Conservation (phyloP, 768 basidiomycete species). For the Candolleomyces aberdarensis region DNA sequence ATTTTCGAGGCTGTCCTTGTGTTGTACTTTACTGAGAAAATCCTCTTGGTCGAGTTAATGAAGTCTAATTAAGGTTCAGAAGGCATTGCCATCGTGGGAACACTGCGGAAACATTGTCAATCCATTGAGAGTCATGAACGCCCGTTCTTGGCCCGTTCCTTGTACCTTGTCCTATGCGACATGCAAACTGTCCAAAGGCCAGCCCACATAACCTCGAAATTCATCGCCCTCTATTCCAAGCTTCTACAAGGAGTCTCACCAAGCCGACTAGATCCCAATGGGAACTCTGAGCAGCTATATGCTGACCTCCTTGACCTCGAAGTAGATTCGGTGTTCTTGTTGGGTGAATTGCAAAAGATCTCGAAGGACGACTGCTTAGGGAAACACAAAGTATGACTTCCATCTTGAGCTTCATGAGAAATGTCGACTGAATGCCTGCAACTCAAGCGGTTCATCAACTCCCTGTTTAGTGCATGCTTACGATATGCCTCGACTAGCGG, state of each 20-base stretch:
- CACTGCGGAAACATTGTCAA: background rate
- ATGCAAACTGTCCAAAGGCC: background rate
- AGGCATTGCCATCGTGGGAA: background rate
- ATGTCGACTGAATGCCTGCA: background rate
- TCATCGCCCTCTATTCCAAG: slow-evolving; percentile 43
- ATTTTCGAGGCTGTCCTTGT: background rate
- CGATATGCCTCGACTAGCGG: slow-evolving; percentile 30
- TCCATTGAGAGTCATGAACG: background rate
- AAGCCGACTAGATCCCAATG: slow-evolving; percentile 40
- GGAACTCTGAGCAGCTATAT: slow-evolving; percentile 48
- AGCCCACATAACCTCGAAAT: slow-evolving; percentile 39
- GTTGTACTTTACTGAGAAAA: background rate
- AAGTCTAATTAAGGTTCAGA: too few relatives aligned
- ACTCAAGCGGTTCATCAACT: slow-evolving; percentile 47
- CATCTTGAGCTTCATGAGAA: background rate
- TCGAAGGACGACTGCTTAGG: slow-evolving; percentile 50
- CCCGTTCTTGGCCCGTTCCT: background rate
- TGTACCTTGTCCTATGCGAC: background rate
- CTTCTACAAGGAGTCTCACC: slow-evolving; percentile 50
- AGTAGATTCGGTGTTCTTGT: slow-evolving; percentile 46
- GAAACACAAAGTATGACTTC: slow-evolving; percentile 45
- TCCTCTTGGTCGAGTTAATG: background rate
- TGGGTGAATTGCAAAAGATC: slow-evolving; percentile 34
- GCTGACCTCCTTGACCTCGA: slow-evolving; percentile 49
- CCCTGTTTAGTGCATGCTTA: slow-evolving; percentile 47